Percentiles rank a stretch among this genome's conserved stretches.
These are phyloP conservation scores for Murraya paniculata DNA, from an alignment of 345 rosid genomes.

Conservation along the genomic window DNA sequence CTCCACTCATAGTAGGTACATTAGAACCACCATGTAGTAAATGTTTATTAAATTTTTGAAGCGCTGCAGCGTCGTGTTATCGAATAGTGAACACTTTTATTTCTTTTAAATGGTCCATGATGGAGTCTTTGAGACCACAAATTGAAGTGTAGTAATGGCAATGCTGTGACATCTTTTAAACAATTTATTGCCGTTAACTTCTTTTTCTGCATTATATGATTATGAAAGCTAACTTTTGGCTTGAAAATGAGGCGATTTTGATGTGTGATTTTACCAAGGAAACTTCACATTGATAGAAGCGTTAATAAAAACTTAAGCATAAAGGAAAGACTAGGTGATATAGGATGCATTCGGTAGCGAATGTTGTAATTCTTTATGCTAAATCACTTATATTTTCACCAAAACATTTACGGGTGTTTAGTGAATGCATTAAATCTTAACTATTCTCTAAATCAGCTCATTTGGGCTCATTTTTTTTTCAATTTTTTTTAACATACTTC, in stretches of 20 bases:
- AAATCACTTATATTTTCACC: no score
- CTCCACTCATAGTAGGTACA: neutral
- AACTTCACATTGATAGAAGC: neutral
- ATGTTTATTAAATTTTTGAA: neutral
- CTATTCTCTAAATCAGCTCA: no score
- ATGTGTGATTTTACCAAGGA: neutral
- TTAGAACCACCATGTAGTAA: neutral
- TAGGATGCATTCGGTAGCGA: no score
- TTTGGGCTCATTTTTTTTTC: no score
- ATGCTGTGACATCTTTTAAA: neutral
- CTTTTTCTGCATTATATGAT: neutral
- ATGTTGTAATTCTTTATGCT: no score
- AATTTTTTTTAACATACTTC: no score
- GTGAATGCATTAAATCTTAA: no score
- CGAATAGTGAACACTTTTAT: neutral
- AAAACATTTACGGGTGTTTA: no score
- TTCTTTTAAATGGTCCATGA: no score
- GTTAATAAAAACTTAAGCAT: neutral
- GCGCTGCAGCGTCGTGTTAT: neutral
- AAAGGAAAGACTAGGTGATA: no score
- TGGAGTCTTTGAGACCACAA: neutral
- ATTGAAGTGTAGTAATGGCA: no score
- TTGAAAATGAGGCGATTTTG: neutral
- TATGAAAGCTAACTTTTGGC: neutral
- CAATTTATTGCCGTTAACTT: neutral